Conservation (phyloP, 805 yeast genomes). For the Monosporozyma unispora region DNA sequence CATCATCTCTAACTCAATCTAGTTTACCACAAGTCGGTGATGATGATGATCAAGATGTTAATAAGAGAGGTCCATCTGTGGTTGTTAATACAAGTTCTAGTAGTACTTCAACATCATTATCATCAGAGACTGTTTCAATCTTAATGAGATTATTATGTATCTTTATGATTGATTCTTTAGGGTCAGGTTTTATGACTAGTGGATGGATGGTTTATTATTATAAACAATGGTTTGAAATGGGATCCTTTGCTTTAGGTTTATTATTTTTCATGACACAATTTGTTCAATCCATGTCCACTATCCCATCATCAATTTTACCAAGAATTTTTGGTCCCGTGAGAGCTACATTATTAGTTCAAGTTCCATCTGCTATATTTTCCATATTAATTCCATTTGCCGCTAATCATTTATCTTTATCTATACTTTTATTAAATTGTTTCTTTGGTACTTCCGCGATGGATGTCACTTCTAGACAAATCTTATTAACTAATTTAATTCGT, state of each 20-base stretch:
- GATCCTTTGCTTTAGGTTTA: slow-evolving; percentile 54
- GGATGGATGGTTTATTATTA: slow-evolving; percentile 86
- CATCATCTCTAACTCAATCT: background rate
- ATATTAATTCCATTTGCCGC: slow-evolving; percentile 43
- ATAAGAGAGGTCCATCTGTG: background rate
- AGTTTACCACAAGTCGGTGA: background rate
- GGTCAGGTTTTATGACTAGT: slow-evolving; percentile 79
- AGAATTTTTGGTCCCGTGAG: slow-evolving; percentile 65
- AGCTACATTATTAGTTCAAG: slow-evolving; percentile 65
- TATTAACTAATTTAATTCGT: slow-evolving; percentile 58
- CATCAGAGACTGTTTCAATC: slow-evolving; percentile 36
- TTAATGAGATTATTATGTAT: slow-evolving; percentile 43
- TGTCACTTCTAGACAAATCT: slow-evolving; percentile 82
- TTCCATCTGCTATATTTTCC: slow-evolving; percentile 66
- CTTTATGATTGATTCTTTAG: slow-evolving; percentile 81
- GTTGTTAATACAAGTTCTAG: background rate
- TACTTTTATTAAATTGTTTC: slow-evolving; percentile 43
- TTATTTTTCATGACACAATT: slow-evolving; percentile 58
- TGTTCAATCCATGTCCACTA: slow-evolving; percentile 56
- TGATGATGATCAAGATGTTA: background rate
- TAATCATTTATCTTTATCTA: slow-evolving; percentile 34
- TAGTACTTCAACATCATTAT: slow-evolving; percentile 11
- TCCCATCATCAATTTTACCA: slow-evolving; percentile 69
- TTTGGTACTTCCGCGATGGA: slow-evolving; percentile 73
- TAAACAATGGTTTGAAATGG: slow-evolving; percentile 42